Conservation (phyloP, 192 early-diverging fungal genomes). For the Oehlia diaphana region DNA sequence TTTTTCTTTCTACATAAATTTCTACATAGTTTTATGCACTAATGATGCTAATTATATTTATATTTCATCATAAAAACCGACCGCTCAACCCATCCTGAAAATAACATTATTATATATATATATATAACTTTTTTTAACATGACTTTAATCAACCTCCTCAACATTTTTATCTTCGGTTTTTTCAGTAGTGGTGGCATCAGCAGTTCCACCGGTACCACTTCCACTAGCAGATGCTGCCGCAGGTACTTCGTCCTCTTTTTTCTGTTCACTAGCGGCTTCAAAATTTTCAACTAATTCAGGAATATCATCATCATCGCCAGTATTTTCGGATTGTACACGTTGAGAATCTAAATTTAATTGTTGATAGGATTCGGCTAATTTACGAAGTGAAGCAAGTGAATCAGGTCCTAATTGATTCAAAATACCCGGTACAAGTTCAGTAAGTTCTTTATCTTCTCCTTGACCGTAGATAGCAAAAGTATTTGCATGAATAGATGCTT, state of each 20-base stretch:
- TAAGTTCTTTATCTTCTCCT: slow-evolving; percentile 79
- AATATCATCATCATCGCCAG: slow-evolving; percentile 86
- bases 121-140: too few relatives aligned
- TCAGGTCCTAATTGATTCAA: slow-evolving; percentile 87
- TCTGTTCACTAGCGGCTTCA: slow-evolving; percentile 47
- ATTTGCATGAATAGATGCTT: slow-evolving; percentile 69
- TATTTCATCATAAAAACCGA: not conserved
- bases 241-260: slow-evolving; percentile 14
- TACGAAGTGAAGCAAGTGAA: slow-evolving; percentile 83
- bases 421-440: slow-evolving; percentile 79
- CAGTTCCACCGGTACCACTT: not conserved
- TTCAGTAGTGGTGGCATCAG: not conserved
- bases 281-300: slow-evolving; percentile 86
- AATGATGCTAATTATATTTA: not conserved
- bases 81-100: not conserved
- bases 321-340: slow-evolving; percentile 49
- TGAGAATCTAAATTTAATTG: slow-evolving; percentile 41
- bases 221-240: not conserved
- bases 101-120: not conserved
- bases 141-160: not conserved
- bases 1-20: not conserved
- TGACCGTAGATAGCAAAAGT: slow-evolving; percentile 93
- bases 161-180: not conserved
- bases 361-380: slow-evolving; percentile 87
- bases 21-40: not conserved